Conservation (phyloP, 2,329 filamentous ascomycete genomes). For the Ramichloridium luteum region DNA sequence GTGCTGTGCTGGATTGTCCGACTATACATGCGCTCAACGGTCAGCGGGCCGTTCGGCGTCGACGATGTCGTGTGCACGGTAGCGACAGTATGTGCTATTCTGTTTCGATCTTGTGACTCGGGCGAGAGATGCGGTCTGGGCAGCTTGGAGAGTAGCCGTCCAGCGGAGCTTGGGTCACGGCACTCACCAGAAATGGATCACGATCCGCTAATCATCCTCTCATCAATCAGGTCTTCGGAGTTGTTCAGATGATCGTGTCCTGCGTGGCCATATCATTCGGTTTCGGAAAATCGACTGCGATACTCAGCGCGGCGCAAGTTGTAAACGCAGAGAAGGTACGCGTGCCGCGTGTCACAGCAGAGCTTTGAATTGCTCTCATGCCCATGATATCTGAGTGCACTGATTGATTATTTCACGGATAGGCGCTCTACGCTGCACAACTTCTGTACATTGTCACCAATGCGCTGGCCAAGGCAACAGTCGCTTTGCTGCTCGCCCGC, state of each 20-base stretch:
- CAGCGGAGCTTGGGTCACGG: no score
- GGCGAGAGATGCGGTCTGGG: background rate
- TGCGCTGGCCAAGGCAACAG: conserved; percentile 14
- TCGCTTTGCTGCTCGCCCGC: conserved; percentile 15
- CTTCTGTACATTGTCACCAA: conserved; percentile 15
- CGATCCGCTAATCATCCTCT: conserved; percentile 1
- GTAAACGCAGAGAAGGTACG: conserved; percentile 11
- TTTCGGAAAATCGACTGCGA: conserved; percentile 13
- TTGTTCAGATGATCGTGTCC: conserved; percentile 13
- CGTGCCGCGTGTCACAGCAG: background rate
- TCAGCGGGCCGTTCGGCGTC: conserved; percentile 14
- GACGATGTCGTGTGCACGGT: conserved; percentile 15
- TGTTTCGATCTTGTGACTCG: background rate
- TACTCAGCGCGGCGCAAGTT: conserved; percentile 10
- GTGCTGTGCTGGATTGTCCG: conserved; percentile 15
- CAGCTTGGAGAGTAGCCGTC: conserved; percentile 1
- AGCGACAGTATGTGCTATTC: conserved; percentile 10
- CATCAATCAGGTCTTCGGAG: conserved; percentile 11
- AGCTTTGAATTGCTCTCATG: background rate
- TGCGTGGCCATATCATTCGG: conserved; percentile 13
- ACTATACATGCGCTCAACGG: conserved; percentile 15
- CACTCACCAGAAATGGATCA: no score
- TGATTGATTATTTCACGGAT: conserved; percentile 1
- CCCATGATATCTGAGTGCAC: background rate
- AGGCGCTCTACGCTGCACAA: conserved; percentile 15